Evolutionary conservation across 495 filamentous ascomycete genomes (phyloP), one percentile per base, ranked within the genome.

Genomic region (Annulohypoxylon nitens): DNA sequence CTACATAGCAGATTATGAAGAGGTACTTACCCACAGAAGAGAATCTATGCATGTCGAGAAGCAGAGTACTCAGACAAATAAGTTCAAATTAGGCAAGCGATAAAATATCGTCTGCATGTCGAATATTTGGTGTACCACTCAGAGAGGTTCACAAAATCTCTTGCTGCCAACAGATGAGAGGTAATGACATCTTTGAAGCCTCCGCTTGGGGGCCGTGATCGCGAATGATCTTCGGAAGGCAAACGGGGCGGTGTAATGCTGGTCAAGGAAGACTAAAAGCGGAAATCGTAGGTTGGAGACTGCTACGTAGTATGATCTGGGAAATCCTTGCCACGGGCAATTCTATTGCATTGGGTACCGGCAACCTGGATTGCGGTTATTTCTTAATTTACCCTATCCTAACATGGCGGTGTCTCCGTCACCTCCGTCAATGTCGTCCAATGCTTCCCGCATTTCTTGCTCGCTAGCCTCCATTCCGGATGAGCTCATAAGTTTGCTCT

Each of bases 401-500:
- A 71, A 23, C 59, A 69, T 34, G 57, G 59, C 33, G 14, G 26
- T 53, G 39, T 72, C 69, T 20, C 66, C 63, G 18, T 67, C 73
- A 23, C 71, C 74, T 3, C 80, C 81, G 9, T 78, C 80, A 20
- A 78, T 75, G 7, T 76, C 76, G 39, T 82, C 80, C 11, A 76
- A 53, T 36, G 55, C 76, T 30, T 82, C 82, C 63, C 83, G 79
- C 70, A 87, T 80, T 25, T 88, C 87, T 70, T 86, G 75, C 61
- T 89, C 81, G 7, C 81, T 86, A 2, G 85, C 88, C 58, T 94
- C 92, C 39, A 93, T 78, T 18, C 92, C 91, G 58, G 93, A 91
- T 53, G 94, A 95, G 68, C 88, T 88, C 90, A 95, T 95, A 71
- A 97, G 89, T 76, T 93, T 93, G 75, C 94, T 92, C 63, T 90